Evolutionary conservation across 2,329 filamentous ascomycete genomes (phyloP), one percentile per base, ranked within the genome.

Genomic region (Clathrospora elynae): DNA sequence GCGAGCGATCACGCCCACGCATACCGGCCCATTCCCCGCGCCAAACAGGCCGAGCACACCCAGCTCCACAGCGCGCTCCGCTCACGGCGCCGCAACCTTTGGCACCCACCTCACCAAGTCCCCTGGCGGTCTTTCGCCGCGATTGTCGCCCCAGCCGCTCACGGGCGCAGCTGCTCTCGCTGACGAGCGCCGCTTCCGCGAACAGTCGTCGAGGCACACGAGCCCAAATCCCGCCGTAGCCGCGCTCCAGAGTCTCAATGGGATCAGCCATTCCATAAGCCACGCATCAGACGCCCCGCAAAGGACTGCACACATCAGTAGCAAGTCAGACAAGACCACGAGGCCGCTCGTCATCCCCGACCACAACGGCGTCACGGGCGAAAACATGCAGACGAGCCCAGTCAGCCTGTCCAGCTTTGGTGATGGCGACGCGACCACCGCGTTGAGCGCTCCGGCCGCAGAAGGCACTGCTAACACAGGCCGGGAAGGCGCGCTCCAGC

Each of bases 401-500:
- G 73, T 75, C 28, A 81, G 78, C 59, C 64, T 78, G 38, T 76
- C 75, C 7, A 79, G 78, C 51, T 79, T 80, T 56, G 78, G 74
- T 29, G 76, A 79, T 17, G 62, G 73, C 11, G 79, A 83, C 30
- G 75, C 72, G 39, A 67, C 71, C 11, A 67, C 71, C 20, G 72
- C 67, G 36, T 67, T 70, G 10, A 75, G 76, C 17, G 73, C 72
- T 23, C 78, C 80, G 25, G 72, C 79, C 25, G 75, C 75, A 46
- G 76, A 78, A 42, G 73, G 71, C 32, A 73, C 74, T 31, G 35
- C 70, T 67, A 35, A 72, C 70, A 42, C 48, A 18, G 67, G 64
- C 47, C 62, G 62, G 14, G 63, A 68, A 40, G 48, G 49, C 43
- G 71, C 70, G 40, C 70, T 74, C 41, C 70, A 71, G 41, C 54